Base-by-base conservation (phyloP, 2,329 filamentous ascomycete genomes). In the Polytolypa hystricis region DNA sequence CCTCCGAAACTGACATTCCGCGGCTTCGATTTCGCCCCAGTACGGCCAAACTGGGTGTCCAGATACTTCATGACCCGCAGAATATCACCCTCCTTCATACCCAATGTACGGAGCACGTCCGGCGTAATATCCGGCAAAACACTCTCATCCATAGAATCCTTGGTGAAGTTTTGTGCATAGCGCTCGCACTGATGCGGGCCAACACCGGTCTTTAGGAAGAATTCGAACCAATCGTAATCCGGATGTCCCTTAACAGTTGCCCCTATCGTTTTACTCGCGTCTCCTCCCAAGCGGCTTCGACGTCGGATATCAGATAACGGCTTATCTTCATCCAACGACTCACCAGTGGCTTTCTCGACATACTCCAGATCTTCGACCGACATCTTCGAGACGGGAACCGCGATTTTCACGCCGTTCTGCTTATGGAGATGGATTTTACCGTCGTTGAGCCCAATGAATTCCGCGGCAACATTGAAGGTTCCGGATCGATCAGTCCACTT, bases 401-500 rank as follows among this genome's bases (percentile, higher is more conserved):
- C 91, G 60, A 98, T 98, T 62, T 96, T 96, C 51, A 98, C 86
- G 25, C 91, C 91, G 55, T 98, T 98, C 62, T 85, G 73, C 66
- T 98, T 98, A 67, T 98, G 91, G 15, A 98, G 69, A 60, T 98
- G 93, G 47, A 98, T 93, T 61, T 96, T 96, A 45, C 87, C 85
- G 55, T 96, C 91, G 57, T 85, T 85, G 35, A 96, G 72, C 18
- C 86, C 89, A 35, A 98, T 76, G 54, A 96, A 98, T 56, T 98
- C 85, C 11, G 91, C 91, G 47, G 96, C 91, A 38, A 98, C 91
- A 49, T 85, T 96, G 64, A 98, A 98, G 1, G 87, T 89, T 51
- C 89, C 91, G 23, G 85, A 85, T 48, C 91, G 77, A 61, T 98
- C 91, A 20, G 86, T 94, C 91, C 91, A 98, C 2, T 80, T 86